Evolutionary conservation across 202 grass and related monocot species (phyloP), one percentile per base, ranked within the genome.

Genomic region (Sporobolus alterniflorus): DNA sequence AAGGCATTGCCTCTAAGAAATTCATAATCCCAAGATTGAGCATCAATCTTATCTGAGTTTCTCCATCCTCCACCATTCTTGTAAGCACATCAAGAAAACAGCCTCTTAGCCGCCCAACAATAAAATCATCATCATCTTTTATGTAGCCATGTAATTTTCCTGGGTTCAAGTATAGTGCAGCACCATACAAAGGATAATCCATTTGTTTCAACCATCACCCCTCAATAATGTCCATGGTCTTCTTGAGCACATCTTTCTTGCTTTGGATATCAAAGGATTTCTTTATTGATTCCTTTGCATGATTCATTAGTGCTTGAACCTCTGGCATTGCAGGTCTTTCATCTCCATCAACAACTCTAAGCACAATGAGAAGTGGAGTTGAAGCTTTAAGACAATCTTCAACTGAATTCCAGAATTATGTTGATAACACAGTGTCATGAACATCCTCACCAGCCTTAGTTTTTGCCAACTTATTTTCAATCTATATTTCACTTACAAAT

Each of bases 151-250:
- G n/a, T n/a, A 50, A 63, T 33, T 75, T 81, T 21, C 73, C 74
- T 15, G 75, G 80, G 34, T 91, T 91, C 18, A 91, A 83, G 67
- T 76, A 88, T 16, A 74, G 71, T 39, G 75, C 81, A 26, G 85
- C 89, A 22, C 74, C 80, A 41, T 88, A 82, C 26, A 88, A 43
- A 3, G 85, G 85, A 67, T 85, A 74, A 0, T 83, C 61, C 42
- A 91, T 34, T 67, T 84, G 62, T 13, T 81, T 86, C 65, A 74
- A 40, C 46, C 69, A 78, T 42, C 52, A 21, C 14, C 15, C 59
- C 7, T 91, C 81, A 44, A 88, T 67, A 40, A 84, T 67, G 13
- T 44, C 62, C 6, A 87, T 54, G 60, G 71, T 87, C 5, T 44
- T 70, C 9, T 73, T 67, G 28, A 51, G 86, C 47, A 83, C 55